Evolutionary conservation across 306 rosid genomes (phyloP).

Genomic region (Prunus padus): DNA sequence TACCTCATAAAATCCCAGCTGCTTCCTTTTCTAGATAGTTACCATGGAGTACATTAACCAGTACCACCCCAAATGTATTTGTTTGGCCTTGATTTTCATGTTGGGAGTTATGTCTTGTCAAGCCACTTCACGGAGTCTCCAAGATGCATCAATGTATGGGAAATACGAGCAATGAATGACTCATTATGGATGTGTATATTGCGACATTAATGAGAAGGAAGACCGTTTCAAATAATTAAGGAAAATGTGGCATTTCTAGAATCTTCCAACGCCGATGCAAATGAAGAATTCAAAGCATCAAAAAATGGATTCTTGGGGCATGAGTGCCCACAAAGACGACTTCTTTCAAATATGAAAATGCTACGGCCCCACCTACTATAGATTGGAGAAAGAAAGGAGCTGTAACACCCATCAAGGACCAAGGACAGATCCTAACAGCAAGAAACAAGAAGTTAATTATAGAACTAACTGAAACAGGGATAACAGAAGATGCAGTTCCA

Average conservation of each 20-base stretch:
- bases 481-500: not conserved
- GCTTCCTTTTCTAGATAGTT: not conserved
- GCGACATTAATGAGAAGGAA: too few species aligned
- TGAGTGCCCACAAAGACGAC: not conserved
- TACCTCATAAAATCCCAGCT: not conserved
- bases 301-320: slow-evolving; percentile 18
- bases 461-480: too few species aligned
- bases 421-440: too few species aligned
- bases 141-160: not conserved
- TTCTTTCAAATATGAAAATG: too few species aligned
- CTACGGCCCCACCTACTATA: slow-evolving; percentile 1
- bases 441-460: too few species aligned
- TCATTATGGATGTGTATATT: too few species aligned
- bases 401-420: slow-evolving; percentile 34
- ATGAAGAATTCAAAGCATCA: slow-evolving; percentile 20
- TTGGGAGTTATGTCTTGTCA: not conserved
- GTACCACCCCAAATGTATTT: not conserved
- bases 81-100: not conserved
- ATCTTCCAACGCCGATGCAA: slow-evolving; percentile 21
- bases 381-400: slow-evolving; percentile 47
- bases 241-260: slow-evolving; percentile 11
- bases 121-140: not conserved
- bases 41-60: not conserved
- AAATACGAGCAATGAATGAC: not conserved
- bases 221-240: too few species aligned